These are phyloP conservation scores for Hansenula sp. DNA, from an alignment of 1,139 yeast genomes.

Conservation along the genomic window DNA sequence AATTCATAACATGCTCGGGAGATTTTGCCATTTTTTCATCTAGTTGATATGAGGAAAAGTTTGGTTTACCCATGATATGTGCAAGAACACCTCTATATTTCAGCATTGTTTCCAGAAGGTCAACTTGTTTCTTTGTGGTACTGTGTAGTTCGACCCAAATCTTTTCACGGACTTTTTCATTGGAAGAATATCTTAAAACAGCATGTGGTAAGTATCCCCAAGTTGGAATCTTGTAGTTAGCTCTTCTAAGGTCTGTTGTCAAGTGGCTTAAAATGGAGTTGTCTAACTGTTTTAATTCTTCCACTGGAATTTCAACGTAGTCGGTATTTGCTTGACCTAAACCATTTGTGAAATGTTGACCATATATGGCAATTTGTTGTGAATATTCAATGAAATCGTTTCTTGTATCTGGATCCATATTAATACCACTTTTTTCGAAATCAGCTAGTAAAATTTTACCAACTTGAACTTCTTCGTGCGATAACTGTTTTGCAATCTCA, in stretches of 20 bases:
- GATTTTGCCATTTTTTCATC: constrained; percentile 87
- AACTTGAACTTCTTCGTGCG: constrained; percentile 74
- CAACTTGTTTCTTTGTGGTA: constrained; percentile 51
- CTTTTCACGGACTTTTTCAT: constrained; percentile 54
- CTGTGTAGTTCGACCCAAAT: constrained; percentile 75
- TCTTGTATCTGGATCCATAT: constrained; percentile 66
- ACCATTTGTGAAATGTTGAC: constrained; percentile 72
- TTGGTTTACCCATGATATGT: constrained; percentile 62
- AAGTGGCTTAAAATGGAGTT: constrained; percentile 23
- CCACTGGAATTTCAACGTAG: constrained; percentile 25
- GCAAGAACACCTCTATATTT: constrained; percentile 71
- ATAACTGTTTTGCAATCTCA: constrained; percentile 35
- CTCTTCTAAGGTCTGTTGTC: constrained; percentile 25
- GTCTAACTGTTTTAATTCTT: constrained; percentile 30
- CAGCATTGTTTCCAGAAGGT: constrained; percentile 53
- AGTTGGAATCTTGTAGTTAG: constrained; percentile 52
- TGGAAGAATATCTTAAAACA: constrained; percentile 55
- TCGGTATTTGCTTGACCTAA: constrained; percentile 37
- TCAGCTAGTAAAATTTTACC: constrained; percentile 80
- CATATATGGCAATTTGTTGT: constrained; percentile 75
- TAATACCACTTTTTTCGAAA: constrained; percentile 87
- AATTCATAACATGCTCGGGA: constrained; percentile 71
- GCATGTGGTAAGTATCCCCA: constrained; percentile 66
- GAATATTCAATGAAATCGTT: constrained; percentile 72
- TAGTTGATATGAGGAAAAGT: constrained; percentile 77